Evolutionary conservation across 2,329 filamentous ascomycete species (phyloP).

Genomic region (Gliomastix tumulicola): DNA sequence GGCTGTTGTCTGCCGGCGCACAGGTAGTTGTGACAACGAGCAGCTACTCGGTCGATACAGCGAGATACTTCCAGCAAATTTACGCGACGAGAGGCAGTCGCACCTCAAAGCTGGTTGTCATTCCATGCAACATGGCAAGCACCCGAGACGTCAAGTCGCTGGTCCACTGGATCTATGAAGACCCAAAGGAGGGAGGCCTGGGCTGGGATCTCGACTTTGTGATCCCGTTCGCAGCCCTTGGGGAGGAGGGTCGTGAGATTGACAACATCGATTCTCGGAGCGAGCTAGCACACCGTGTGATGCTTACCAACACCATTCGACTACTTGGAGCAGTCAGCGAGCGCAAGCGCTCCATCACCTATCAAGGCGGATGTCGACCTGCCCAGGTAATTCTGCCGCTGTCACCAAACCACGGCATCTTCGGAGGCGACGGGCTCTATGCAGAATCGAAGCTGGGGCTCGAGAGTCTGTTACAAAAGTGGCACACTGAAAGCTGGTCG

Average conservation of each 20-base stretch:
- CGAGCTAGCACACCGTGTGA: constrained; percentile 95
- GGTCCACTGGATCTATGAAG: constrained; percentile 91
- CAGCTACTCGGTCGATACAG: constrained; percentile 92
- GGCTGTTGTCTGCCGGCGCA: constrained; percentile 90
- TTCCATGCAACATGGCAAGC: constrained; percentile 98
- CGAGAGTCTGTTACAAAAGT: constrained; percentile 96
- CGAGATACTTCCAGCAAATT: constrained; percentile 98
- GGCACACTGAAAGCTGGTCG: constrained; percentile 95
- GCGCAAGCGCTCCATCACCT: constrained; percentile 80
- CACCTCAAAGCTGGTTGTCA: constrained; percentile 93
- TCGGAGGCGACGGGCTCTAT: constrained; percentile 95
- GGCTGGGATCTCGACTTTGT: constrained; percentile 98
- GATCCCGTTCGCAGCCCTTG: constrained; percentile 93
- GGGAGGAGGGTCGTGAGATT: constrained; percentile 95
- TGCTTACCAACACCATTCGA: constrained; percentile 94
- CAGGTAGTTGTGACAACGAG: constrained; percentile 96
- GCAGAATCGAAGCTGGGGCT: constrained; percentile 96
- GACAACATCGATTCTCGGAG: constrained; percentile 96
- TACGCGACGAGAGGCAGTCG: constrained; percentile 90
- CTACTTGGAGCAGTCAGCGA: constrained; percentile 85
- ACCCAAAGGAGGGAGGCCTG: constrained; percentile 90
- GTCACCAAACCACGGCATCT: constrained; percentile 97
- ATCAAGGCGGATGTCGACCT: constrained; percentile 81
- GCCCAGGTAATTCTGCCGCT: constrained; percentile 94
- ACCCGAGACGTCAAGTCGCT: constrained; percentile 95